Conservation (phyloP, 495 filamentous ascomycete species). For the Talaromyces adpressus region DNA sequence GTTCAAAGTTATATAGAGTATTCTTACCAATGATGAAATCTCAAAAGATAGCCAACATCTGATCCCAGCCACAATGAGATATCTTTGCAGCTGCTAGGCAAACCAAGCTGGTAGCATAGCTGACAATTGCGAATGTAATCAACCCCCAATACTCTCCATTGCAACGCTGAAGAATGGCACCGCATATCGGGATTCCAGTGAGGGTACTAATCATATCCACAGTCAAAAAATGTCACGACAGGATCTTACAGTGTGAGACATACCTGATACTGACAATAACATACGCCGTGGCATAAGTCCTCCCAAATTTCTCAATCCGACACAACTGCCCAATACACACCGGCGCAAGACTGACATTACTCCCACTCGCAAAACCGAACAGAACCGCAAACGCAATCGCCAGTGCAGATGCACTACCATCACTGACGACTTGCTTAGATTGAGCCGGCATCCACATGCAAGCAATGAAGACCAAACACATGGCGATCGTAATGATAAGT, state of each 20-base stretch:
- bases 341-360: slow-evolving; percentile 51
- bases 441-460: not conserved
- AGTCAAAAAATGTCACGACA: not conserved
- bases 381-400: slow-evolving; percentile 49
- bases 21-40: not conserved
- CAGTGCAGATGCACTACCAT: slow-evolving; percentile 22
- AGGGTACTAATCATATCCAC: not conserved
- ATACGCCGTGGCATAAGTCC: slow-evolving; percentile 59
- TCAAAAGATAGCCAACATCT: not conserved
- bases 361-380: slow-evolving; percentile 54
- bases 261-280: slow-evolving; percentile 51
- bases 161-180: not conserved
- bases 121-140: slow-evolving; percentile 16
- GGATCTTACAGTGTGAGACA: not conserved
- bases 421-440: not conserved
- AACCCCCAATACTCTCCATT: not conserved
- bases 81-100: slow-evolving; percentile 42
- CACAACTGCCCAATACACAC: slow-evolving; percentile 54
- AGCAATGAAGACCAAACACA: not conserved
- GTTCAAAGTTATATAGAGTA: not conserved
- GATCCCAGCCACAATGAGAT: not conserved
- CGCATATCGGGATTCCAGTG: not conserved
- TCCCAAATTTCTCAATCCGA: slow-evolving; percentile 50
- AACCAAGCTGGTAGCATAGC: slow-evolving; percentile 39
- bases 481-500: not conserved